Base-by-base conservation (phyloP, 1,284 basidiomycete species). In the Golubevia sp. region DNA sequence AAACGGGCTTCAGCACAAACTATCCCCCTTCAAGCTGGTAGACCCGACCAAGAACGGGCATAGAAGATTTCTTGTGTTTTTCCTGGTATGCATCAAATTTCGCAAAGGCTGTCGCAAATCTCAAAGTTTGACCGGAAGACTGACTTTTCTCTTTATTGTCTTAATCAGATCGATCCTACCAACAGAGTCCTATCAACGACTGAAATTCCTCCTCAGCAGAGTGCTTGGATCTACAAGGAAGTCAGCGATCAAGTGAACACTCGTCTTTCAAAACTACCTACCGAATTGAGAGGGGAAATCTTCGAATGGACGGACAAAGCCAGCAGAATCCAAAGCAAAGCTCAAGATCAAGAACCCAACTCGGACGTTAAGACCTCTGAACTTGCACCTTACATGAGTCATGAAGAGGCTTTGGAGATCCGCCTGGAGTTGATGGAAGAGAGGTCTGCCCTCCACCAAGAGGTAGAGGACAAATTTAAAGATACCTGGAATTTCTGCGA, bases 1-100 rank as follows among this genome's bases (percentile, higher is more conserved):
- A 5, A 89, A 89, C 69, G 86, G 88, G 49, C 88, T 88, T 74
- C 87, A 87, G 69, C 86, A 87, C 66, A 80, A 80, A 38, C 85
- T 87, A 23, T 77, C 81, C 38, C 83, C 85, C 1, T 87, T 87
- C 74, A 63, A 78, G 52, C 85, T 88, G 11, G 74, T 61, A 4
- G 86, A 88, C 63, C 75, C 77, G 0, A 80, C 85, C 2, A 85
- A 85, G 58, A 85, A 85, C 0, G 87, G 87, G 0, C 85, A 87
- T 61, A 84, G 86, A 44, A 88, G 87, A 71, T 86, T 88, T 48
- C 70, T 88, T 5, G 85, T 85, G 0, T 76, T 88, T 23, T 88
- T 87, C 77, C 84, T 88, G 18, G 86, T n/a, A n/a, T n/a, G n/a
- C n/a, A n/a, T n/a, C n/a, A n/a, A n/a, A n/a, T n/a, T n/a, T n/a